Conservation (phyloP, 73 alveolate species). For the Stentor roeselii region DNA sequence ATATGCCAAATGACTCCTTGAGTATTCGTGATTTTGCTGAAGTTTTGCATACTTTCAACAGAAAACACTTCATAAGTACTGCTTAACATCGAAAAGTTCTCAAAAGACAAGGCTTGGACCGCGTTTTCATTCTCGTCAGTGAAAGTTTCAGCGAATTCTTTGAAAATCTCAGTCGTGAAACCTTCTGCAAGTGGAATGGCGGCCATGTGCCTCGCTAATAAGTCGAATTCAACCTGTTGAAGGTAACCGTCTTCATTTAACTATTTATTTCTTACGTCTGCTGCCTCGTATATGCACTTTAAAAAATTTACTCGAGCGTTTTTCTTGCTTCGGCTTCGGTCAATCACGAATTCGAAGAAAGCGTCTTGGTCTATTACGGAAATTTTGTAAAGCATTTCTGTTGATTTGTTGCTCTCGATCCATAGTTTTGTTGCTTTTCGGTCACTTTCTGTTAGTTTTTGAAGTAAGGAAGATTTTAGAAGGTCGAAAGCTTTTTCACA, state of each 20-base stretch:
- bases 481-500: constrained; percentile 14
- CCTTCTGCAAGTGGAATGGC: not conserved
- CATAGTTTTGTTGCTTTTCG: not conserved
- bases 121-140: not conserved
- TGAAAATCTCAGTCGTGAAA: not conserved
- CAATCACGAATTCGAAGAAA: not conserved
- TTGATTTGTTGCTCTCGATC: not conserved
- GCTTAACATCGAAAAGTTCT: not conserved
- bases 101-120: constrained; percentile 6
- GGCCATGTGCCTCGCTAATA: constrained; percentile 4
- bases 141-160: constrained; percentile 18
- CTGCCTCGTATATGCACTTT: constrained; percentile 24
- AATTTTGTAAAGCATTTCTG: not conserved
- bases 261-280: not conserved
- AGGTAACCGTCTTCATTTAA: constrained; percentile 12
- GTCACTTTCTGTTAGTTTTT: not conserved
- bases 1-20: constrained; percentile 6
- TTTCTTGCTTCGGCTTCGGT: not conserved
- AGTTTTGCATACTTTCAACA: not conserved
- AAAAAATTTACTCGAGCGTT: not conserved
- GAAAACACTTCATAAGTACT: not conserved
- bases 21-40: not conserved
- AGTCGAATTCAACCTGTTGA: not conserved
- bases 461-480: not conserved
- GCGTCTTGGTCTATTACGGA: not conserved